These are phyloP conservation scores for Tolypocladium nubicola DNA, from an alignment of 2,329 filamentous ascomycete genomes.

Conservation along the genomic window DNA sequence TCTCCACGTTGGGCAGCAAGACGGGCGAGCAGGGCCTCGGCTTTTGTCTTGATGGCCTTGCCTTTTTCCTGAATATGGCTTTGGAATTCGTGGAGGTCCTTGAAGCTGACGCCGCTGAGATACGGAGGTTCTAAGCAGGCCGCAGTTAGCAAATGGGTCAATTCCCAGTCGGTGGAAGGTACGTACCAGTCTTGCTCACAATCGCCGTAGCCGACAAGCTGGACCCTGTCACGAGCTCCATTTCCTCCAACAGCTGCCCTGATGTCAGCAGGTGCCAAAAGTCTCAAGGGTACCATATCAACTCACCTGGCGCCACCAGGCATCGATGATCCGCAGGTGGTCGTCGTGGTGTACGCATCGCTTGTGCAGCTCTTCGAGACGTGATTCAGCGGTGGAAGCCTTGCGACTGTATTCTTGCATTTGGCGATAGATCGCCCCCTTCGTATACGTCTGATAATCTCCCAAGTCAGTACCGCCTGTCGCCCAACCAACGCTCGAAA, in stretches of 20 bases:
- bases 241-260: constrained; percentile 49
- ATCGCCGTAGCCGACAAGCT: constrained; percentile 20
- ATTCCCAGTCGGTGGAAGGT: background rate
- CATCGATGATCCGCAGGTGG: constrained; percentile 80
- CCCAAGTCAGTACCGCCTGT: constrained; percentile 12
- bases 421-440: constrained; percentile 92
- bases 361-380: constrained; percentile 71
- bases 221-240: constrained; percentile 47
- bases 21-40: constrained; percentile 56
- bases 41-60: constrained; percentile 63
- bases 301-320: constrained; percentile 87
- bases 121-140: constrained; percentile 37
- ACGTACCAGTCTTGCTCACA: constrained; percentile 12
- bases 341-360: constrained; percentile 78
- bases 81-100: constrained; percentile 63
- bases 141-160: constrained; percentile 10
- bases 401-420: constrained; percentile 98
- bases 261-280: constrained; percentile 1
- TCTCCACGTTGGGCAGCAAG: constrained; percentile 40
- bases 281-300: background rate
- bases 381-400: constrained; percentile 68
- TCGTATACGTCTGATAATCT: constrained; percentile 34
- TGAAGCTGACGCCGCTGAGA: constrained; percentile 48
- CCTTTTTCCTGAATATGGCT: constrained; percentile 69
- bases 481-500: background rate